Base-by-base conservation (phyloP, 2,329 filamentous ascomycete genomes). In the Penicillium sp. region DNA sequence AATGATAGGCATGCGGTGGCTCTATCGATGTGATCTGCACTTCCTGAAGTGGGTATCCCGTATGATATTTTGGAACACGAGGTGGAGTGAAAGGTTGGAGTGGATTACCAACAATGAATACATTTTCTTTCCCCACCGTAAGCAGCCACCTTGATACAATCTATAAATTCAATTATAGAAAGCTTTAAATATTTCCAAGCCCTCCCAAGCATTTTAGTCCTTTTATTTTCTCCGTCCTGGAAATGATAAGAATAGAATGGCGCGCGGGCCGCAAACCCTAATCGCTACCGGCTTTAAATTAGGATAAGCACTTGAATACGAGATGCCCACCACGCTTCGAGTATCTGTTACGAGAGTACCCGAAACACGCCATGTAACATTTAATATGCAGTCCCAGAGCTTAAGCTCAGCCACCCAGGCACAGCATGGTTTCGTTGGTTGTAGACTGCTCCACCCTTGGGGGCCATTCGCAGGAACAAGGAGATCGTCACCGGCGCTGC, bases 11-110 rank as follows among this genome's bases (percentile, higher is more conserved):
- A 32, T n/a, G 10, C 15, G 12, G 32, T 17, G 32, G 32, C n/a
- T 4, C 32, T 34, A 34, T 37, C 34, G 3, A 9, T 10, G 7
- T 7, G 36, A 26, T 40, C 36, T 40, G 36, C 36, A 21, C 20
- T 24, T 15, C 13, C 36, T n/a, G n/a, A 40, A 40, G 36, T 40
- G 36, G 36, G 21, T 40, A 40, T 24, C 13, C 8, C 20, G 36
- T 40, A 40, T 24, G 36, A 40, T 40, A 40, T 40, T 40, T 26
- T 40, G 36, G 36, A 40, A 40, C 36, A 40, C 36, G 36, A 40
- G 36, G 20, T 26, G 36, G 21, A 15, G 13, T 10, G 17, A 36
- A 10, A 36, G 33, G 15, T 21, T 36, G 3, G 18, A 12, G 6
- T 36, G 18, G 36, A 4, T 13, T 26, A 12, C 13, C 36, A 40